These are phyloP conservation scores for Phaeoacremonium minimum DNA, from an alignment of 2,329 filamentous ascomycete species.

Conservation along the genomic window DNA sequence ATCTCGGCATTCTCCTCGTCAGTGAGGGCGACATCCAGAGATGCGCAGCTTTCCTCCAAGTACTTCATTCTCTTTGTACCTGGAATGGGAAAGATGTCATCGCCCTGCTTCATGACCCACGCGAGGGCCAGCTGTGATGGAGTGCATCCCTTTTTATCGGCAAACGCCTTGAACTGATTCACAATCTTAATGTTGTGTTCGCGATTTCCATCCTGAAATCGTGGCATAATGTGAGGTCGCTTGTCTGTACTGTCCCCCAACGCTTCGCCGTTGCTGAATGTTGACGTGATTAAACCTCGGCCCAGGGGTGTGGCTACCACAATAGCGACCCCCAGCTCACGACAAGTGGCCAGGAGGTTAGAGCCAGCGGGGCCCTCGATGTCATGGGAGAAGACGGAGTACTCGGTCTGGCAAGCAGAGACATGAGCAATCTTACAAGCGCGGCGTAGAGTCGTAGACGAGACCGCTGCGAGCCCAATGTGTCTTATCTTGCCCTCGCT, in stretches of 20 bases:
- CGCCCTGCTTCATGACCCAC: slow-evolving; percentile 46
- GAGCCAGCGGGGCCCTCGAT: slow-evolving; percentile 47
- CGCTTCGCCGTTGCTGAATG: slow-evolving; percentile 38
- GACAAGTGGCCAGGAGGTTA: slow-evolving; percentile 41
- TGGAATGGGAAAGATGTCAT: slow-evolving; percentile 30
- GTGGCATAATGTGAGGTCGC: slow-evolving; percentile 27
- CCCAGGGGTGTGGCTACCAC: slow-evolving; percentile 54
- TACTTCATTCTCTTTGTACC: slow-evolving; percentile 25
- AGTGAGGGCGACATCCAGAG: slow-evolving; percentile 24
- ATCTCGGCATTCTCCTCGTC: slow-evolving; percentile 29
- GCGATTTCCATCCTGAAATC: slow-evolving; percentile 44
- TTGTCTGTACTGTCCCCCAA: slow-evolving; percentile 26
- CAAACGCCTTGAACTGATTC: slow-evolving; percentile 17
- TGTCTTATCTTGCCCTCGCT: slow-evolving; percentile 46
- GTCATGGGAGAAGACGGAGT: slow-evolving; percentile 47
- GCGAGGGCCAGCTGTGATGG: slow-evolving; percentile 47
- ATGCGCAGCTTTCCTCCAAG: slow-evolving; percentile 14
- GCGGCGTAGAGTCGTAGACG: slow-evolving; percentile 38
- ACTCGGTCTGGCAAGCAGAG: slow-evolving; percentile 47
- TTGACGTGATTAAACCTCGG: slow-evolving; percentile 44
- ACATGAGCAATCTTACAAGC: slow-evolving; percentile 43
- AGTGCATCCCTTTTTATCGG: slow-evolving; percentile 31
- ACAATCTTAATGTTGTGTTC: slow-evolving; percentile 36
- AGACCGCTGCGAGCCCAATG: slow-evolving; percentile 43
- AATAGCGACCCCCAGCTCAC: slow-evolving; percentile 48